phyloP scores from a whole-genome alignment of 2,329 filamentous ascomycete species.

The Paradendryphiella salina region DNA sequence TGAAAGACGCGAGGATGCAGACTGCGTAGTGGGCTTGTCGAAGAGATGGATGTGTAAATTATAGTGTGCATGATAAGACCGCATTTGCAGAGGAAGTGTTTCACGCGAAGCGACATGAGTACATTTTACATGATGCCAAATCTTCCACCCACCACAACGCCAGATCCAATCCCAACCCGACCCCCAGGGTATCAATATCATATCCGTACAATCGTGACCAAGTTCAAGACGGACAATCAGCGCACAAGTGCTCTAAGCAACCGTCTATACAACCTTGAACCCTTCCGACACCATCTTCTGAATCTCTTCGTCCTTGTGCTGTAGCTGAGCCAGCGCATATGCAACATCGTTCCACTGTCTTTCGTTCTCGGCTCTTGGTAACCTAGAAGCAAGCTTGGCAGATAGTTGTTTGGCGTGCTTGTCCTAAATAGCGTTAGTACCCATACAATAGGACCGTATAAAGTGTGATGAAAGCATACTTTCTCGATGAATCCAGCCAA shows the following conservation, averaged over 20 bases:
- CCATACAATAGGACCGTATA: background rate
- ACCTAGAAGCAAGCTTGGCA: conserved; percentile 84
- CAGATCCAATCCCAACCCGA: background rate
- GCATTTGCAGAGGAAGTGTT: background rate
- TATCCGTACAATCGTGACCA: conserved; percentile 1
- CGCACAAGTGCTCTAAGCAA: conserved; percentile 4
- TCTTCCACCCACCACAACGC: background rate
- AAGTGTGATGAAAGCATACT: conserved; percentile 56
- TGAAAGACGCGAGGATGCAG: conserved; percentile 30
- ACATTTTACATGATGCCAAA: background rate
- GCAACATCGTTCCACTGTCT: conserved; percentile 97
- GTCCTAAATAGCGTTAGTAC: conserved; percentile 62
- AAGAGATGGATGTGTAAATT: conserved; percentile 2
- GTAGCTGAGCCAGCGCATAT: conserved; percentile 83
- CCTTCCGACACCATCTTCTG: conserved; percentile 74
- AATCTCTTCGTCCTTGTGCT: conserved; percentile 93
- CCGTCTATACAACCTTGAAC: conserved; percentile 60
- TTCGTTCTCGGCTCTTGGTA: conserved; percentile 85
- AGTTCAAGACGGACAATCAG: background rate
- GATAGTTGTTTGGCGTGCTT: conserved; percentile 95
- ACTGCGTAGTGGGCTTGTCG: conserved; percentile 12
- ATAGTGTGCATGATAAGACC: background rate
- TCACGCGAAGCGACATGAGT: background rate
- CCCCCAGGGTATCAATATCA: conserved; percentile 5
- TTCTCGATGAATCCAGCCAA: conserved; percentile 96